Conservation (phyloP, 768 basidiomycete species). For the Wakefieldia striispora region DNA sequence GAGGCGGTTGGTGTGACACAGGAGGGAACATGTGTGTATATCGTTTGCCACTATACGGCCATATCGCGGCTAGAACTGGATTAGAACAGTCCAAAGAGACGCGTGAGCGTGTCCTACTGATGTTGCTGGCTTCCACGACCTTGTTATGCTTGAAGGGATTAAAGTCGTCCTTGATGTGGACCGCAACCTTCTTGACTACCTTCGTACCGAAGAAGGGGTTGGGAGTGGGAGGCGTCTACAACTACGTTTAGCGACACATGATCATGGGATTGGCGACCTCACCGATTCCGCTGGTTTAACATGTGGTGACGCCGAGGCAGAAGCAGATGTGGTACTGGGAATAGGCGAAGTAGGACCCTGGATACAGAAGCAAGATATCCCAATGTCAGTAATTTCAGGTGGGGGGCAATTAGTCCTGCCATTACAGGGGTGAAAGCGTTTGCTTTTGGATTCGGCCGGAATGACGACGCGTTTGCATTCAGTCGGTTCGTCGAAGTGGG, state of each 20-base stretch:
- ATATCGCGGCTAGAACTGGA: slow-evolving; percentile 54
- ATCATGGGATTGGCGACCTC: slow-evolving; percentile 10
- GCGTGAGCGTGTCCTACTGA: slow-evolving; percentile 52
- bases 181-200: slow-evolving; percentile 68
- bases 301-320: slow-evolving; percentile 61
- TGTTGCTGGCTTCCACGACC: slow-evolving; percentile 68
- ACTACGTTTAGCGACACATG: slow-evolving; percentile 10
- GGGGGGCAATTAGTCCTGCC: slow-evolving; percentile 6
- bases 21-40: slow-evolving; percentile 77
- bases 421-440: slow-evolving; percentile 69
- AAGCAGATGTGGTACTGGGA: slow-evolving; percentile 38
- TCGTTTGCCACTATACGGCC: slow-evolving; percentile 91
- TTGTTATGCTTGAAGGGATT: slow-evolving; percentile 92
- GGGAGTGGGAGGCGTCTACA: slow-evolving; percentile 46
- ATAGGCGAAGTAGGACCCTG: slow-evolving; percentile 50
- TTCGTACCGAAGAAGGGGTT: slow-evolving; percentile 92
- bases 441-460: slow-evolving; percentile 85
- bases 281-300: slow-evolving; percentile 56
- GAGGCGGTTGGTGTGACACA: slow-evolving; percentile 55
- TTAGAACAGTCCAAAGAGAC: not conserved
- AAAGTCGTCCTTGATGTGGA: slow-evolving; percentile 95
- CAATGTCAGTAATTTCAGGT: slow-evolving; percentile 17
- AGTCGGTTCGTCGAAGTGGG: slow-evolving; percentile 62
- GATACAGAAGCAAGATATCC: slow-evolving; percentile 11
- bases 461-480: slow-evolving; percentile 88